phyloP scores from a whole-genome alignment of 306 rosid species.

The Pyrus pyrifolia region DNA sequence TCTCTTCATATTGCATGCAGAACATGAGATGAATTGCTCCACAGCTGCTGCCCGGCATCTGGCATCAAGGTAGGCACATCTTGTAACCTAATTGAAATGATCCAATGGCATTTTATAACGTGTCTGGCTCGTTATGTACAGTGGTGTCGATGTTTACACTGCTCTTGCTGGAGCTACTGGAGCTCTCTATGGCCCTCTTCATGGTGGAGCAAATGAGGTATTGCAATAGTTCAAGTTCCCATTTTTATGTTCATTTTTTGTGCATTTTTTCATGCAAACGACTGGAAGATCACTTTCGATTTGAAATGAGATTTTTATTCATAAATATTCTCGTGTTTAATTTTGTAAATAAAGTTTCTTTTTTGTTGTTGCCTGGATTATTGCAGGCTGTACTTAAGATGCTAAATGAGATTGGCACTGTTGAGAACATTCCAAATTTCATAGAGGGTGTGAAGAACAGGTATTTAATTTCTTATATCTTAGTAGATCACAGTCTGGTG shows the following conservation, averaged over 20 bases:
- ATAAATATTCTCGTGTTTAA: background rate
- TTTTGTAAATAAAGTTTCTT: background rate
- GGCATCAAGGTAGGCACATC: constrained; percentile 62
- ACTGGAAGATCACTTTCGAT: background rate
- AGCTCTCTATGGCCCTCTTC: constrained; percentile 89
- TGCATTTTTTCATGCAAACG: background rate
- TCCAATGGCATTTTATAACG: background rate
- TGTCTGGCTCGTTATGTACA: constrained; percentile 22
- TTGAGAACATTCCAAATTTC: constrained; percentile 78
- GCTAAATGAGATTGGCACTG: constrained; percentile 75
- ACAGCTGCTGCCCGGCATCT: constrained; percentile 84
- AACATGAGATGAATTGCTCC: constrained; percentile 96
- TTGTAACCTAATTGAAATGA: constrained; percentile 9
- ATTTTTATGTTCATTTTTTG: background rate
- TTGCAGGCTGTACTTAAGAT: constrained; percentile 79
- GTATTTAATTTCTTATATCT: constrained; percentile 20
- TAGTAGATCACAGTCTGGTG: background rate
- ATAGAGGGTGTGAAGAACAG: constrained; percentile 88
- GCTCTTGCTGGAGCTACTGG: constrained; percentile 88
- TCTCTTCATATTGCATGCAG: constrained; percentile 81
- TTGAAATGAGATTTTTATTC: background rate
- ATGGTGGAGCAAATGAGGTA: constrained; percentile 95
- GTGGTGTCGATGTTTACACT: constrained; percentile 89
- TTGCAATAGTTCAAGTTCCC: background rate
- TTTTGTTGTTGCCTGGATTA: constrained; percentile 16